A percentile compares a stretch with the other conserved stretches of the same genome.
Evolutionary conservation across 2,329 filamentous ascomycete species (phyloP).

Genomic region (Botrytis pseudocinerea): DNA sequence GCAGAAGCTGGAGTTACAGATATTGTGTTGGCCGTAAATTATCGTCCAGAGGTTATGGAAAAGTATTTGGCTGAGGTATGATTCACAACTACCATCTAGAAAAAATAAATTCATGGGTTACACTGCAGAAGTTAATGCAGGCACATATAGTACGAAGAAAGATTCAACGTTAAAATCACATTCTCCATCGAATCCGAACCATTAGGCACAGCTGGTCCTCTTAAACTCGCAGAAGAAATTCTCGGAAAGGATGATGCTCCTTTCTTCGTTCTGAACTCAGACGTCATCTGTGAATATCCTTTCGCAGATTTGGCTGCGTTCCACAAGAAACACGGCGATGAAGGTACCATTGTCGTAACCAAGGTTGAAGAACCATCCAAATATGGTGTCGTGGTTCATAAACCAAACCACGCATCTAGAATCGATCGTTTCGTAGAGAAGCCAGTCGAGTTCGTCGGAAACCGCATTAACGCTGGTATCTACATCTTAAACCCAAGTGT

Average conservation of each 20-base stretch:
- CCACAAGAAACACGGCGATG: conserved; percentile 89
- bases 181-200: conserved; percentile 97
- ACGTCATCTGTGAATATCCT: conserved; percentile 97
- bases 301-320: conserved; percentile 88
- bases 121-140: conserved; percentile 28
- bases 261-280: conserved; percentile 98
- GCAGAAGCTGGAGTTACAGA: conserved; percentile 93
- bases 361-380: conserved; percentile 99
- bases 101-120: not conserved
- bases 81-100: conserved; percentile 26
- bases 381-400: conserved; percentile 98
- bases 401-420: conserved; percentile 82
- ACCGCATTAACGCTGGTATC: conserved; percentile 97
- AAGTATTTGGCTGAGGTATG: conserved; percentile 83
- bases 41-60: conserved; percentile 97
- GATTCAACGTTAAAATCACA: conserved; percentile 92
- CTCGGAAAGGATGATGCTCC: conserved; percentile 90
- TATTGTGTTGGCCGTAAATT: conserved; percentile 98
- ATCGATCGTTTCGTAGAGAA: conserved; percentile 99
- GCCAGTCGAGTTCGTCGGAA: conserved; percentile 96
- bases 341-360: conserved; percentile 97
- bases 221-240: conserved; percentile 92
- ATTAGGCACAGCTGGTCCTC: conserved; percentile 87
- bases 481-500: conserved; percentile 96
- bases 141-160: conserved; percentile 71